Base-by-base conservation (phyloP, 805 yeast species). In the Saturnispora silvae region DNA sequence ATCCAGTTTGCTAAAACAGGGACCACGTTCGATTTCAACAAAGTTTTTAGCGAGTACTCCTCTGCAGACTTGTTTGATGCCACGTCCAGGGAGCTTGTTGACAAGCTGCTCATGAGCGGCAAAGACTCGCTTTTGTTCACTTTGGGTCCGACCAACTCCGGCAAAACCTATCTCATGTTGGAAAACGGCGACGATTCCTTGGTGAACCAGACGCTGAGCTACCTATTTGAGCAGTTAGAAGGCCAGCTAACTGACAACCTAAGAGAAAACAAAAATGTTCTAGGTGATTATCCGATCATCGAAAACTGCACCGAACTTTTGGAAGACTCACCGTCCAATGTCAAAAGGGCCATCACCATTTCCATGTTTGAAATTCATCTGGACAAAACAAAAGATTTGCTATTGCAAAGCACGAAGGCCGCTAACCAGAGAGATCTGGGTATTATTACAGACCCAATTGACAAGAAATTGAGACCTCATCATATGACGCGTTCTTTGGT, bases 311-410 rank as follows among this genome's bases (percentile, higher is more conserved):
- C 39, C 7, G 42, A 43, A 28, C 71, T 65, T 0, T 51, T 72
- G n/a, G 63, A 71, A 2, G 15, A 73, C 14, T 64, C 75, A 5
- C 64, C 68, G 56, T 65, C 67, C 48, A 77, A 72, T 25, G 7
- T 22, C 32, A 33, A 19, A 44, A 44, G 10, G 23, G 72, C 67
- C 0, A 51, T 72, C 16, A 64, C 72, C 2, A 19, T 73, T n/a
- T 67, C 75, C 4, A 65, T 70, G 59, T 68, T 68, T 49, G 77
- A 73, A 46, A 57, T 73, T 17, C 65, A 68, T 44, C 69, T 69
- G 44, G 76, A 72, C 44, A 48, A 60, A 17, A 56, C 64, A 16
- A 55, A 57, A 33, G 72, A 67, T 46, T 45, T 22, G 24, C 10
- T 67, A 22, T 47, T 65, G 6, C 19, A 26, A 4, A 28, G 20